Conservation (phyloP, 1,284 basidiomycete species). For the Trametes versicolor region DNA sequence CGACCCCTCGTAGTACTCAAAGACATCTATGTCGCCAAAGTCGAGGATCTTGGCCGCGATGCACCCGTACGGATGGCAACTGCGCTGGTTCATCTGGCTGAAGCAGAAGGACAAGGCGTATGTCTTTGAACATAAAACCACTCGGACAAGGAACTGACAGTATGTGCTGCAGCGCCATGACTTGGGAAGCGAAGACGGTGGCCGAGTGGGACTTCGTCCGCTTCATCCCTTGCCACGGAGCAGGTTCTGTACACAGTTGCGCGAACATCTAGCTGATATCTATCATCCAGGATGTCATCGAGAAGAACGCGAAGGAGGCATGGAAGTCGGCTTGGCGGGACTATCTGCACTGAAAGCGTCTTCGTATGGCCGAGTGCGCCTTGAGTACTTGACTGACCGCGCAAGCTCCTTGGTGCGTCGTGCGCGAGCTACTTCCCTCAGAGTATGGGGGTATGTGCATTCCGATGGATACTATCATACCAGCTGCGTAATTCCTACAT, state of each 20-base stretch:
- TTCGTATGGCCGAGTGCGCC: background rate
- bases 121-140: background rate
- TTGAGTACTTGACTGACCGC: background rate
- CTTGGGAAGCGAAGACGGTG: constrained; percentile 51
- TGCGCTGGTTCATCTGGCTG: constrained; percentile 48
- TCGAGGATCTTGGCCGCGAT: constrained; percentile 43
- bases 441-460: background rate
- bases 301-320: constrained; percentile 57
- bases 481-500: background rate
- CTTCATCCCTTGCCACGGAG: constrained; percentile 68
- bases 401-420: no score
- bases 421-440: no score
- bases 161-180: constrained; percentile 46
- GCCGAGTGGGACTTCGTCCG: constrained; percentile 63
- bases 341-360: constrained; percentile 16
- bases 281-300: constrained; percentile 56
- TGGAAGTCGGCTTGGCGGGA: constrained; percentile 46
- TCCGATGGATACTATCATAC: background rate
- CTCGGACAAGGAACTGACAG: constrained; percentile 7
- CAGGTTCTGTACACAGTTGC: constrained; percentile 26
- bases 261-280: background rate
- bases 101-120: constrained; percentile 54
- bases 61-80: constrained; percentile 48
- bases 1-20: constrained; percentile 35
- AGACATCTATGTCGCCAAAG: constrained; percentile 42